Evolutionary conservation across 2,329 filamentous ascomycete species (phyloP).

Genomic region (Neonectria neomacrospora): DNA sequence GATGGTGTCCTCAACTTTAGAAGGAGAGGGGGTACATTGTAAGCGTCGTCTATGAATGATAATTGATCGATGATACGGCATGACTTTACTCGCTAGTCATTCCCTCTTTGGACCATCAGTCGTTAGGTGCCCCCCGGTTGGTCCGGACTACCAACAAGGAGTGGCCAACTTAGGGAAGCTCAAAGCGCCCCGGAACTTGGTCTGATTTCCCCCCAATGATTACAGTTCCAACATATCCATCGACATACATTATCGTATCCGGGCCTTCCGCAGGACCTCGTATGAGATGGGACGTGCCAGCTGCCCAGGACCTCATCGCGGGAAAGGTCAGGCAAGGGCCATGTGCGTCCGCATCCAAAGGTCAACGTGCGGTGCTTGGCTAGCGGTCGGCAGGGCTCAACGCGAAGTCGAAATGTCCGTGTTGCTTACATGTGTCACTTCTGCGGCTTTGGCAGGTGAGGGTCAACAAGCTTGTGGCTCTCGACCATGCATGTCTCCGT

Average conservation of each 20-base stretch:
- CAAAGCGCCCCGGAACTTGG: not conserved
- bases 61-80: not conserved
- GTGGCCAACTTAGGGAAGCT: not conserved
- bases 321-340: not conserved
- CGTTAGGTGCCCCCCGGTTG: no score
- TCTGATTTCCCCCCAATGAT: not conserved
- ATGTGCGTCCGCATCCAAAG: slow-evolving; percentile 2
- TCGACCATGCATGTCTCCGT: slow-evolving; percentile 27
- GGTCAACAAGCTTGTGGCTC: slow-evolving; percentile 21
- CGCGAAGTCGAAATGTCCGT: not conserved
- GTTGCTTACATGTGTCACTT: slow-evolving; percentile 12
- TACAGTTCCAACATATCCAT: not conserved
- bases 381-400: slow-evolving; percentile 13
- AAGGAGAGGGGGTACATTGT: not conserved
- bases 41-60: not conserved
- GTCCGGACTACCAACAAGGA: not conserved
- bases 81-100: not conserved
- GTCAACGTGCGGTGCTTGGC: slow-evolving; percentile 6
- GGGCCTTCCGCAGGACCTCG: not conserved
- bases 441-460: slow-evolving; percentile 23
- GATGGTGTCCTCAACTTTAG: not conserved
- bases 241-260: not conserved
- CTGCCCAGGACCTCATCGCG: not conserved
- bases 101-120: not conserved
- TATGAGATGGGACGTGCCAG: not conserved